Base-by-base conservation (phyloP, 75 land plant species). In the Cupressus sempervirens region DNA sequence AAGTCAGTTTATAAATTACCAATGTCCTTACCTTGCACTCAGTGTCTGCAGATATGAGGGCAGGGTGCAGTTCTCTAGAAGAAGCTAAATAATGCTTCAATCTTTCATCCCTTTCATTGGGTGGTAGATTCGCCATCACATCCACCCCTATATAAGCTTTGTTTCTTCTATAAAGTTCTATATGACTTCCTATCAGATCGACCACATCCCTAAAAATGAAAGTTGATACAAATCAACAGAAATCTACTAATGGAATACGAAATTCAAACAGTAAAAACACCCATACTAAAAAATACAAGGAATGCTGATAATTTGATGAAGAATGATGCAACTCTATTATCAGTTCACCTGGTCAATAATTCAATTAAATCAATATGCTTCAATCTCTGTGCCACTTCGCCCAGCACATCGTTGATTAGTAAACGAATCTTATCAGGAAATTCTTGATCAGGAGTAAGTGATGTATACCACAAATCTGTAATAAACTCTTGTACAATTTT, bases 71-170 rank as follows among this genome's bases (percentile, higher is more conserved):
- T 89, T 96, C 91, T 80, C 92, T 90, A 2, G 94, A 88, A 62
- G 93, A 86, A 85, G 91, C 85, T 18, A 98, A 89, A 83, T 90
- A 91, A 50, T 88, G 88, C 86, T 94, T 96, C 86, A 98, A 79
- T 77, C 88, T 96, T 91, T 98, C 97, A 90, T 98, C 99, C 62
- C 97, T 88, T 86, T 92, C 97, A 85, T 98, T 99, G 84, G 88
- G 84, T 34, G 99, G 94, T 13, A 98, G 88, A 32, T 92, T 92
- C 67, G 84, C 92, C 90, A 98, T 90, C 38, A 92, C 91, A 86
- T 98, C 93, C 3, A 86, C 90, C 72, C 98, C 99, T 70, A 98
- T 91, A 38, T 84, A 81, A 56, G 92, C 85, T 85, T 94, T 91
- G 88, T 91, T 94, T 81, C 90, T 93, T 86, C 97, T 87, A 84